These are phyloP conservation scores for Nicotiana noctiflora DNA, from an alignment of 257 asterid species.

Conservation along the genomic window DNA sequence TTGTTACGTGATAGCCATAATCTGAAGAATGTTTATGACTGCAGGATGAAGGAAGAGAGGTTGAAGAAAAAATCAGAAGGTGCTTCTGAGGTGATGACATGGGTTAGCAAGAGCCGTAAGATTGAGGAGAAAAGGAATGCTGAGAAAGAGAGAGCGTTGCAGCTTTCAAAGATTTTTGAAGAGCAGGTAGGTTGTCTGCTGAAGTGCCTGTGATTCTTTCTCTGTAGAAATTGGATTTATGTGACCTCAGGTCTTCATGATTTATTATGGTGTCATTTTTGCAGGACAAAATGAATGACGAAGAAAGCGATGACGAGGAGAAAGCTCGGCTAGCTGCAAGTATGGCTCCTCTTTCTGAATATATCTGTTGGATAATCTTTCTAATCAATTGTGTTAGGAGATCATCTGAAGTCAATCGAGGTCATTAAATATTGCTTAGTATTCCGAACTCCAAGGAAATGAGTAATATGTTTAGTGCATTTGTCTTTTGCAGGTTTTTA, in stretches of 20 bases:
- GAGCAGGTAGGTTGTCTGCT: conserved; percentile 62
- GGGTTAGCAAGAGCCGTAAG: conserved; percentile 84
- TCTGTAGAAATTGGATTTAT: conserved; percentile 1
- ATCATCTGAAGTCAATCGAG: not conserved
- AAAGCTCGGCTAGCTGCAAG: conserved; percentile 35
- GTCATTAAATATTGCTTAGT: not conserved
- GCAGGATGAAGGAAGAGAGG: conserved; percentile 87
- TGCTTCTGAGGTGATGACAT: conserved; percentile 62
- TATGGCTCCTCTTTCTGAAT: conserved; percentile 21
- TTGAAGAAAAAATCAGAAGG: conserved; percentile 64
- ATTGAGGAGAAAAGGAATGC: conserved; percentile 64
- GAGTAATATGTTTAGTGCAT: not conserved
- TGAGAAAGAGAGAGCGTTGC: conserved; percentile 71
- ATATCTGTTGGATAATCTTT: not conserved
- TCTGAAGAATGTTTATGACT: conserved; percentile 2
- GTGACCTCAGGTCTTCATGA: not conserved
- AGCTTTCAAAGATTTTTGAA: conserved; percentile 77
- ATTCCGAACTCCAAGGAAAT: not conserved
- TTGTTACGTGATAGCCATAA: not conserved
- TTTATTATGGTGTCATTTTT: conserved; percentile 5
- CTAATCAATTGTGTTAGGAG: not conserved
- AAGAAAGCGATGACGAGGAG: conserved; percentile 73
- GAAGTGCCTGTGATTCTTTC: not conserved
- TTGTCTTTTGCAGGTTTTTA: not conserved
- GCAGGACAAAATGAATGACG: conserved; percentile 78